A percentile compares a stretch with the other conserved stretches of the same genome.
Conservation (phyloP, 371 early-diverging fungal genomes). For the Zancudomyces culisetae region DNA sequence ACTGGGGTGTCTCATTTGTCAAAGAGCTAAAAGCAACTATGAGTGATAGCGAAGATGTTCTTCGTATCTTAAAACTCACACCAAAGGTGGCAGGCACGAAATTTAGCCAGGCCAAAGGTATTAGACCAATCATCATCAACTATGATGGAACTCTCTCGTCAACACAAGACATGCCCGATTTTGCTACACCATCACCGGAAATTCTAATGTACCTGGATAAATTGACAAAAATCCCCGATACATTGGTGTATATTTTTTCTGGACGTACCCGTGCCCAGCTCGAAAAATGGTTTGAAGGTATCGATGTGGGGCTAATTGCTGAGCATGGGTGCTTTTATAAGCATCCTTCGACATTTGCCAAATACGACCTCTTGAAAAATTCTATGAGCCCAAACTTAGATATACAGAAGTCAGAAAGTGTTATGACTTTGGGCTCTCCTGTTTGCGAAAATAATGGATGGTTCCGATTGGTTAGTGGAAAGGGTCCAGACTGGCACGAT, state of each 20-base stretch:
- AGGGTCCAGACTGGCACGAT: conserved; percentile 75
- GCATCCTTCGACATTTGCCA: conserved; percentile 40
- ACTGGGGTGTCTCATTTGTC: conserved; percentile 95
- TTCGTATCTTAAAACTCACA: conserved; percentile 43
- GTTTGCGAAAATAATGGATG: conserved; percentile 39
- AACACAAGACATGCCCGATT: conserved; percentile 68
- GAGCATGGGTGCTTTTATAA: conserved; percentile 91
- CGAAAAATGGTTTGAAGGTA: conserved; percentile 70
- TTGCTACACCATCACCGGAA: conserved; percentile 55
- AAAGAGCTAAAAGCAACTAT: conserved; percentile 60
- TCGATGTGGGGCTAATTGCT: conserved; percentile 72
- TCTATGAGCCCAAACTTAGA: not conserved
- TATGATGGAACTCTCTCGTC: conserved; percentile 89
- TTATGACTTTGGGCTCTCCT: not conserved
- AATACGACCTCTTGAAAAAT: not conserved
- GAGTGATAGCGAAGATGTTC: conserved; percentile 45
- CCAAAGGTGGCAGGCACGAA: conserved; percentile 13
- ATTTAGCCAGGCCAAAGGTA: conserved; percentile 18
- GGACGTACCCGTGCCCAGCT: conserved; percentile 68
- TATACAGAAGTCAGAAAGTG: conserved; percentile 1
- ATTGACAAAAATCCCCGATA: conserved; percentile 52
- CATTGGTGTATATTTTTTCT: conserved; percentile 81
- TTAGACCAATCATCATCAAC: conserved; percentile 61
- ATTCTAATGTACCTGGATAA: conserved; percentile 39
- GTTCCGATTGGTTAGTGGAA: conserved; percentile 58